A percentile compares a stretch with the other conserved stretches of the same genome.
Evolutionary conservation across 139 green algal species (phyloP).

Genomic region (Yamagishiella unicocca): DNA sequence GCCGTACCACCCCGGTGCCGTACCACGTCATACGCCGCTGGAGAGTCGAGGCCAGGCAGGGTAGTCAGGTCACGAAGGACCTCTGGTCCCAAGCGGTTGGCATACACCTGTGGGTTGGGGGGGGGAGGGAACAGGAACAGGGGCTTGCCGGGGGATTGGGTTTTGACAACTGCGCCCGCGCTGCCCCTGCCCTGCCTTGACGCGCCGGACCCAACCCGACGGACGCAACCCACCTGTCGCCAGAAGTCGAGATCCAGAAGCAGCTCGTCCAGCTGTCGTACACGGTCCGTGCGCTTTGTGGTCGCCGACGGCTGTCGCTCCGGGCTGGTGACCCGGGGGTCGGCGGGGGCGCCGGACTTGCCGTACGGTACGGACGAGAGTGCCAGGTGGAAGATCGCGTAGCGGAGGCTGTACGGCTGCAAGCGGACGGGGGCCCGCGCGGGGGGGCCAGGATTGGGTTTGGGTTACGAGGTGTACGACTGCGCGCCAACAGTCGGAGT

Average conservation of each 20-base stretch:
- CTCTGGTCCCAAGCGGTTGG: neutral
- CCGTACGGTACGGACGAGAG: no score
- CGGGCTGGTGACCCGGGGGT: neutral
- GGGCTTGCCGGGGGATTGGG: no score
- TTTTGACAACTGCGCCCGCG: no score
- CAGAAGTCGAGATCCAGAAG: slow-evolving; percentile 23
- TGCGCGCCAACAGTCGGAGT: no score
- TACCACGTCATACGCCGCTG: neutral
- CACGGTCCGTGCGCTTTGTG: neutral
- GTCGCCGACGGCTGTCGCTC: neutral
- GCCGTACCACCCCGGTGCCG: no score
- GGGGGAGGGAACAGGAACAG: neutral
- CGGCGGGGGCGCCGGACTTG: neutral
- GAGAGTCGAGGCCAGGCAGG: neutral
- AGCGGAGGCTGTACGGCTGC: slow-evolving; percentile 34
- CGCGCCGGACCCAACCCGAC: no score
- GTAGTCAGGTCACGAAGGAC: slow-evolving; percentile 15
- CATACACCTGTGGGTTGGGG: neutral
- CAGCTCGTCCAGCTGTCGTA: slow-evolving; percentile 30
- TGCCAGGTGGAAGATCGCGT: slow-evolving; percentile 3
- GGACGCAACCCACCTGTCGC: slow-evolving; percentile 21
- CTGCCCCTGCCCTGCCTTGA: no score
- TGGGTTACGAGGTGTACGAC: no score
- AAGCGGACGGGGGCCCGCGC: no score
- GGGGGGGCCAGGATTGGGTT: no score